phyloP scores from a whole-genome alignment of 2,329 filamentous ascomycete species.

The Penicillium sp. region DNA sequence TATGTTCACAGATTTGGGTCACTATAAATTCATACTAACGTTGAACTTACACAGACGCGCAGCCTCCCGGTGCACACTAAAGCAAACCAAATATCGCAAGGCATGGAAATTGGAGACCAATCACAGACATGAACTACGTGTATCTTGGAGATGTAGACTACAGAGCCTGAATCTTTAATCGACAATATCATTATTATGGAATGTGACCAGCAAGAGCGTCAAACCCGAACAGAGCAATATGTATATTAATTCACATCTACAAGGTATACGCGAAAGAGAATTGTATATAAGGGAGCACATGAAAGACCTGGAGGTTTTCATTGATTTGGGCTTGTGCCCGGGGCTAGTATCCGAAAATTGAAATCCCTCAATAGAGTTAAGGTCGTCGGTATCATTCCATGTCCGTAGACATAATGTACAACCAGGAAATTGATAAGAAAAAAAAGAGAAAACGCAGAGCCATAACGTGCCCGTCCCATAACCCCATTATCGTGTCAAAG shows the following conservation, averaged over 20 bases:
- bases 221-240: background rate
- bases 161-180: background rate
- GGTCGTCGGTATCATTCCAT: slow-evolving; percentile 48
- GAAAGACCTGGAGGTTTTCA: slow-evolving; percentile 26
- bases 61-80: slow-evolving; percentile 27
- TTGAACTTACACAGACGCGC: slow-evolving; percentile 21
- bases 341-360: slow-evolving; percentile 25
- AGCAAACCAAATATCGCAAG: background rate
- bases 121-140: background rate
- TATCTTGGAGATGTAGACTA: slow-evolving; percentile 1
- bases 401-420: slow-evolving; percentile 63
- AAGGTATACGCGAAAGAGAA: background rate
- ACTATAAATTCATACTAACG: slow-evolving; percentile 4
- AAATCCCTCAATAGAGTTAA: slow-evolving; percentile 35
- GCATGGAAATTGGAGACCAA: background rate
- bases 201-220: too few relatives aligned
- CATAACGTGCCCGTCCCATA: slow-evolving; percentile 61
- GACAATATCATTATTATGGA: too few relatives aligned
- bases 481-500: slow-evolving; percentile 72
- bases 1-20: slow-evolving; percentile 52
- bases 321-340: slow-evolving; percentile 23
- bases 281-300: background rate
- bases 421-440: slow-evolving; percentile 46
- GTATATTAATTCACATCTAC: too few relatives aligned
- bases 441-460: slow-evolving; percentile 54